These are phyloP conservation scores for Saccharomyces eubayanus DNA, from an alignment of 805 yeast species.

Conservation along the genomic window DNA sequence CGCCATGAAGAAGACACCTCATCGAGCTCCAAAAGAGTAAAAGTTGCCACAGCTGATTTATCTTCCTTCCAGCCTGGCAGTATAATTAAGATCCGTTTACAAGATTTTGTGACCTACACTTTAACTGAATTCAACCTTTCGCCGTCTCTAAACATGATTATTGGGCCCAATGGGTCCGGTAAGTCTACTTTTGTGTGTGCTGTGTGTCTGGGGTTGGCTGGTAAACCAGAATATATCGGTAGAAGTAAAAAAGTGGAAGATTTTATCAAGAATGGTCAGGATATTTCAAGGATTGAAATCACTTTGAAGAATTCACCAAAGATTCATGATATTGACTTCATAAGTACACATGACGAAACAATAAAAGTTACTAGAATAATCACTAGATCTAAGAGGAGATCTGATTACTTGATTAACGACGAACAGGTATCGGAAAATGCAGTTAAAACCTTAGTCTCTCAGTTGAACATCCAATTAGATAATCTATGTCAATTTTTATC, in stretches of 20 bases:
- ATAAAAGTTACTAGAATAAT: conserved; percentile 40
- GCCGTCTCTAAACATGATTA: conserved; percentile 80
- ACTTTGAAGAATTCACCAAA: conserved; percentile 25
- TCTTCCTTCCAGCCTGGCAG: conserved; percentile 38
- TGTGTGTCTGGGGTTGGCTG: conserved; percentile 80
- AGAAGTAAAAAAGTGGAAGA: conserved; percentile 52
- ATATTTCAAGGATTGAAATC: conserved; percentile 30
- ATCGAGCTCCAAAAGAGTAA: conserved; percentile 10
- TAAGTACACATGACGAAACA: conserved; percentile 17
- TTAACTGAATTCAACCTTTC: conserved; percentile 66
- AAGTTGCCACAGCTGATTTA: conserved; percentile 6
- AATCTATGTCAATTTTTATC: conserved; percentile 91
- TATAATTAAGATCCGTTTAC: conserved; percentile 45
- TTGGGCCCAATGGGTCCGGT: conserved; percentile 96
- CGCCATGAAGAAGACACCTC: neutral
- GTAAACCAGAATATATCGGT: conserved; percentile 65
- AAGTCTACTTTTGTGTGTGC: conserved; percentile 91
- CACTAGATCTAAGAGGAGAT: conserved; percentile 34
- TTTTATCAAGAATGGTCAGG: conserved; percentile 64
- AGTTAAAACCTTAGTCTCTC: conserved; percentile 39
- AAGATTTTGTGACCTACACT: conserved; percentile 63
- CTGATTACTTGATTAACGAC: conserved; percentile 47
- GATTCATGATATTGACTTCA: conserved; percentile 22
- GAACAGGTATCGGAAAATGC: conserved; percentile 34
- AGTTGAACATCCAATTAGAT: conserved; percentile 72